Evolutionary conservation across 106 monocot genomes (phyloP).

Genomic region (Platanthera zijinensis): DNA sequence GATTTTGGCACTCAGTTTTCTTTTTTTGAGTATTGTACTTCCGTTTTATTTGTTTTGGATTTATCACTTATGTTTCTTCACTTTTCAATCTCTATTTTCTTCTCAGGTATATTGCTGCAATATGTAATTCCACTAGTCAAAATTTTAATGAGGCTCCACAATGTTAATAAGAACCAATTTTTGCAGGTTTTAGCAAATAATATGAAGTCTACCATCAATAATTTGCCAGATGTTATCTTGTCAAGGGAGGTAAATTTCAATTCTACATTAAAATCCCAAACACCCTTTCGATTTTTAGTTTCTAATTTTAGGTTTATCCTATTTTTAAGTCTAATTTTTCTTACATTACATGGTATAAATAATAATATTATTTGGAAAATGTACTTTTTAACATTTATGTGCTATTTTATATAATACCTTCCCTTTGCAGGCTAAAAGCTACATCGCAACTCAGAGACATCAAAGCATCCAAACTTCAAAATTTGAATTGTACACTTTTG

Average conservation of each 20-base stretch:
- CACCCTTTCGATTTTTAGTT: not conserved
- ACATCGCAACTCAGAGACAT: conserved; percentile 6
- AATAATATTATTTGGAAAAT: not conserved
- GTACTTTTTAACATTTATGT: not conserved
- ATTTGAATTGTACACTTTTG: conserved; percentile 30
- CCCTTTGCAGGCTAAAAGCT: conserved; percentile 33
- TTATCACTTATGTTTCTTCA: not conserved
- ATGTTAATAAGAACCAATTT: not conserved
- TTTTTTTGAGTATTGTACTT: conserved; percentile 1
- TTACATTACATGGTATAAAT: not conserved
- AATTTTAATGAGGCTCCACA: not conserved
- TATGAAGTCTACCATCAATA: conserved; percentile 26
- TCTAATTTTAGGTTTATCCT: not conserved
- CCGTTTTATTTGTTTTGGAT: not conserved
- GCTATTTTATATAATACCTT: not conserved
- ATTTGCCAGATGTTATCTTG: conserved; percentile 8
- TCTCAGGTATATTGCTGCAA: not conserved
- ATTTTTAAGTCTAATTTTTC: not conserved
- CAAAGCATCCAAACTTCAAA: conserved; percentile 14
- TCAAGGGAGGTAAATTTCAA: conserved; percentile 24
- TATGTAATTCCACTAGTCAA: not conserved
- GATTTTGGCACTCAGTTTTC: not conserved
- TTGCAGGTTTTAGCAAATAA: conserved; percentile 34
- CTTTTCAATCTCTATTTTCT: not conserved
- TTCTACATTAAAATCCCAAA: not conserved